Conservation (phyloP, 1,139 yeast genomes). For the Trichomonascaceae sp. region DNA sequence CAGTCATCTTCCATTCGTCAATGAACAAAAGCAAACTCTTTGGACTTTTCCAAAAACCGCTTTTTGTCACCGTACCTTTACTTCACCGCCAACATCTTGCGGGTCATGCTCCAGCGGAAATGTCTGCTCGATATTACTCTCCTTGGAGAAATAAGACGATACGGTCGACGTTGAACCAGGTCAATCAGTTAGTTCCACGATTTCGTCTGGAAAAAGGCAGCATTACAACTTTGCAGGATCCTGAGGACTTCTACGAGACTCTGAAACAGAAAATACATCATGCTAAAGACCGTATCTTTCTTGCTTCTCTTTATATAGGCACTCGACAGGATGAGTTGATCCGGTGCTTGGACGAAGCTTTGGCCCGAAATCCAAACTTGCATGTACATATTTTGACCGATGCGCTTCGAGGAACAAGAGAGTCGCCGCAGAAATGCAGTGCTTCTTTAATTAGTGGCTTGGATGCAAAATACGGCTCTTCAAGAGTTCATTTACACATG, state of each 20-base stretch:
- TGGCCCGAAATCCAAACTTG: slow-evolving; percentile 52
- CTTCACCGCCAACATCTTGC: background rate
- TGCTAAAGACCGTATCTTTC: slow-evolving; percentile 55
- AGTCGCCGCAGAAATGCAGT: slow-evolving; percentile 63
- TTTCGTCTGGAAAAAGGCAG: slow-evolving; percentile 56
- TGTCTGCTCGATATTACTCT: slow-evolving; percentile 1
- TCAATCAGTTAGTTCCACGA: slow-evolving; percentile 65
- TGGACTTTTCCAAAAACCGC: slow-evolving; percentile 1
- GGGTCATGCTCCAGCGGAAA: background rate
- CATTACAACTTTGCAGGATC: slow-evolving; percentile 58
- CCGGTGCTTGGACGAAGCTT: slow-evolving; percentile 37
- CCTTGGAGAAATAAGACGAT: slow-evolving; percentile 21
- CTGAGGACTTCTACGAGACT: slow-evolving; percentile 60
- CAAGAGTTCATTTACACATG: slow-evolving; percentile 72
- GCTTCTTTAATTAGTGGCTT: slow-evolving; percentile 70
- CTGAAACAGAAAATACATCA: slow-evolving; percentile 42
- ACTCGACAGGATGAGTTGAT: slow-evolving; percentile 67
- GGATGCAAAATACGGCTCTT: slow-evolving; percentile 57
- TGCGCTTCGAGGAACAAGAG: slow-evolving; percentile 89
- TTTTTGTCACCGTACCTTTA: slow-evolving; percentile 3
- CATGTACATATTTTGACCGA: slow-evolving; percentile 73
- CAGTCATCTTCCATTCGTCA: background rate
- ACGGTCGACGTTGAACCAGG: slow-evolving; percentile 34
- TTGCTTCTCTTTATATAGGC: slow-evolving; percentile 85
- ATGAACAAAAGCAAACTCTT: background rate